Conservation (phyloP, 148 eudicot genomes). For the Polygonum maritimum region DNA sequence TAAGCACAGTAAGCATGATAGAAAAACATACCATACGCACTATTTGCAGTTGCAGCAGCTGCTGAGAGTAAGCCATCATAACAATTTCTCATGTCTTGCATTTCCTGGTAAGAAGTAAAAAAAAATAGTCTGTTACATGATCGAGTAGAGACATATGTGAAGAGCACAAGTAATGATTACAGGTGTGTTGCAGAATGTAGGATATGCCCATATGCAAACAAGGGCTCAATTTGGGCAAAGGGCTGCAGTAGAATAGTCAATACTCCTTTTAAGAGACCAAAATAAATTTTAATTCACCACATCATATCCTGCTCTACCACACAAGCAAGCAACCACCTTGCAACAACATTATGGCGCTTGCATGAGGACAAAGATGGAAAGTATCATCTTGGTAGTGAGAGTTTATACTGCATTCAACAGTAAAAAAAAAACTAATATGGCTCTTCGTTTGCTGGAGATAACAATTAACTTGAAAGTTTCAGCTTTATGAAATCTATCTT, state of each 20-base stretch:
- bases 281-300: background rate
- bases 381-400: background rate
- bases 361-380: background rate
- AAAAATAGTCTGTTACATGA: background rate
- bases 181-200: background rate
- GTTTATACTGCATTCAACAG: background rate
- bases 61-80: slow-evolving; percentile 90
- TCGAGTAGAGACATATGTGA: background rate
- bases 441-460: background rate
- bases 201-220: background rate
- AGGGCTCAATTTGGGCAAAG: background rate
- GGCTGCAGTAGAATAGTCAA: background rate
- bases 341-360: background rate
- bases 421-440: background rate
- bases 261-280: background rate
- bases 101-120: slow-evolving; percentile 44
- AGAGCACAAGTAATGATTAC: background rate
- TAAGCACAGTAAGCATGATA: background rate
- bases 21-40: slow-evolving; percentile 61
- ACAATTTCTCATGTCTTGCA: slow-evolving; percentile 83
- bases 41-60: slow-evolving; percentile 90
- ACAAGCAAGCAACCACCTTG: background rate
- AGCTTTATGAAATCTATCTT: background rate
- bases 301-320: background rate
- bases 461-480: background rate